These are phyloP conservation scores for Tolypocladium capitatum DNA, from an alignment of 2,329 filamentous ascomycete species.

Conservation along the genomic window DNA sequence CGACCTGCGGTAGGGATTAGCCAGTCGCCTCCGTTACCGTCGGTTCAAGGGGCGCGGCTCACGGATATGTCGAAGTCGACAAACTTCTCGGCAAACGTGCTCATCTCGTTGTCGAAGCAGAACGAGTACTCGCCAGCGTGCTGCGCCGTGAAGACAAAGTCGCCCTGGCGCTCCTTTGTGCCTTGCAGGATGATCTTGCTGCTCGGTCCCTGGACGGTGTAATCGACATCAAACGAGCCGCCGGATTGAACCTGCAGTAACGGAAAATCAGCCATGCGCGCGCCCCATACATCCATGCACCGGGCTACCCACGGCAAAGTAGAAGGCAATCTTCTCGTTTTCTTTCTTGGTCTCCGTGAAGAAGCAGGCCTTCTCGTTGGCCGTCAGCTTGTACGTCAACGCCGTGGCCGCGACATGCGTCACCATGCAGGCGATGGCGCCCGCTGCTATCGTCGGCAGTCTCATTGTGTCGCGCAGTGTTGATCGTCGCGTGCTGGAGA, in stretches of 20 bases:
- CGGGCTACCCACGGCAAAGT: conserved; percentile 69
- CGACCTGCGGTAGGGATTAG: conserved; percentile 45
- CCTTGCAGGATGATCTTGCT: conserved; percentile 74
- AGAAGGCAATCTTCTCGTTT: conserved; percentile 88
- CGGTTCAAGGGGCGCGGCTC: neutral
- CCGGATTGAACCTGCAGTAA: conserved; percentile 77
- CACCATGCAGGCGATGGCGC: conserved; percentile 58
- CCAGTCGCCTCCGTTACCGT: neutral
- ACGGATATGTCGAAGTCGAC: conserved; percentile 94
- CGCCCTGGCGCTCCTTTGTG: conserved; percentile 83
- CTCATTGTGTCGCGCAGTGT: conserved; percentile 42
- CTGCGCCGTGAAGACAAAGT: conserved; percentile 94
- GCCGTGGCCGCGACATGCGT: conserved; percentile 73
- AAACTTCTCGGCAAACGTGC: conserved; percentile 91
- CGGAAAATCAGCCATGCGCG: neutral
- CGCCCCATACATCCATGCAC: neutral
- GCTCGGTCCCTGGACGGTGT: conserved; percentile 69
- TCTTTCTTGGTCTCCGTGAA: conserved; percentile 65
- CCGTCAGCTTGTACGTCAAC: conserved; percentile 79
- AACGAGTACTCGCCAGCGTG: conserved; percentile 83
- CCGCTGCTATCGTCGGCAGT: conserved; percentile 44
- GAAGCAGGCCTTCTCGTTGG: conserved; percentile 95
- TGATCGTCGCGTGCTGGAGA: conserved; percentile 15
- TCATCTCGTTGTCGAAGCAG: conserved; percentile 98
- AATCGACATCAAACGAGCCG: conserved; percentile 95